These are phyloP conservation scores for Hirsutella minnesotensis DNA, from an alignment of 2,329 filamentous ascomycete genomes.

Conservation along the genomic window DNA sequence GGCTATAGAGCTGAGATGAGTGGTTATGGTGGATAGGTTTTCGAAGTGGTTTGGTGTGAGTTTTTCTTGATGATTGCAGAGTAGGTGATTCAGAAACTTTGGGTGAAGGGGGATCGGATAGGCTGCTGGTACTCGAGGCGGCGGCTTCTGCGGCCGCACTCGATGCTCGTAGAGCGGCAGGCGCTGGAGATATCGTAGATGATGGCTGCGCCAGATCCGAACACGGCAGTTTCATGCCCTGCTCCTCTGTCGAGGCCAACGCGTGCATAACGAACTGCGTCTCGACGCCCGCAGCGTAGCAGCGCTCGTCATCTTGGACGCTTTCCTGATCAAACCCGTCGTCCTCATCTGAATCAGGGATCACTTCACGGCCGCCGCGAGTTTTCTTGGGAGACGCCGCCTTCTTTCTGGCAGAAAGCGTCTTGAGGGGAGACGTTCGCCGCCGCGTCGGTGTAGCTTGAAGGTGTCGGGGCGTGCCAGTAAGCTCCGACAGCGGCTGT, in stretches of 20 bases:
- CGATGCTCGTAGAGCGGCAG: neutral
- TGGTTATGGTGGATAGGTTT: slow-evolving; percentile 15
- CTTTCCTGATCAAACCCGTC: slow-evolving; percentile 11
- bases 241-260: slow-evolving; percentile 12
- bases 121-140: neutral
- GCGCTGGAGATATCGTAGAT: neutral
- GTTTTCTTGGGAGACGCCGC: neutral
- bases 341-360: slow-evolving; percentile 38
- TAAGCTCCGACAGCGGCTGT: slow-evolving; percentile 6
- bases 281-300: slow-evolving; percentile 16
- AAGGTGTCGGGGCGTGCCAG: neutral
- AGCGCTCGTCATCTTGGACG: slow-evolving; percentile 5
- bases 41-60: slow-evolving; percentile 11
- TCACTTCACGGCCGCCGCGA: slow-evolving; percentile 17
- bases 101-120: neutral
- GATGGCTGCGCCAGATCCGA: neutral
- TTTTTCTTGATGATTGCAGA: neutral
- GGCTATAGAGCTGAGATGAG: slow-evolving; percentile 12
- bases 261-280: slow-evolving; percentile 23
- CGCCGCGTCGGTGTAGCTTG: neutral
- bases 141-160: neutral
- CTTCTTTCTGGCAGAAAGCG: neutral
- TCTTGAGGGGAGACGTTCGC: neutral
- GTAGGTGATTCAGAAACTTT: neutral
- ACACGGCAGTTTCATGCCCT: neutral